phyloP scores from a whole-genome alignment of 768 basidiomycete genomes.

The Rossbeevera mucosa region DNA sequence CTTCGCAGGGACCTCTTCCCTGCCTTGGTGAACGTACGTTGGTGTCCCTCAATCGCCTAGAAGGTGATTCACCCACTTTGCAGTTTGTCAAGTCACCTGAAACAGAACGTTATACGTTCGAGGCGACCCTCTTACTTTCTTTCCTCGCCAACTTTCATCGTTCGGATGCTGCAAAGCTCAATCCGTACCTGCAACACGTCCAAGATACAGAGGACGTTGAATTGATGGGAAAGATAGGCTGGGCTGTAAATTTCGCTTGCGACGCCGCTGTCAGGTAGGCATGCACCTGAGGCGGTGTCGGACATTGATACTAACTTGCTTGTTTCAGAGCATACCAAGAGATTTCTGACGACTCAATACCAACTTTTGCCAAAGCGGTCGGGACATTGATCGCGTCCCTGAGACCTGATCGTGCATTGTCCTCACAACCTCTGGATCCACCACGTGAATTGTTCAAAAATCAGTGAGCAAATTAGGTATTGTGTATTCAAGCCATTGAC shows the following conservation, averaged over 20 bases:
- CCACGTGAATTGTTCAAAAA: slow-evolving; percentile 53
- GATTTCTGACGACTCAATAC: slow-evolving; percentile 48
- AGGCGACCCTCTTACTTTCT: slow-evolving; percentile 55
- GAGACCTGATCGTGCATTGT: slow-evolving; percentile 51
- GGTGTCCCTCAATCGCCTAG: neutral
- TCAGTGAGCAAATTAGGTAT: slow-evolving; percentile 37
- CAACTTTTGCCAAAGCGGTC: slow-evolving; percentile 47
- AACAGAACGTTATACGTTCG: slow-evolving; percentile 54
- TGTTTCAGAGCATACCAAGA: slow-evolving; percentile 50
- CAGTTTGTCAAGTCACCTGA: slow-evolving; percentile 55
- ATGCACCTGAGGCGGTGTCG: slow-evolving; percentile 6
- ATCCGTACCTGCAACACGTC: slow-evolving; percentile 58
- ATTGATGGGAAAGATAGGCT: slow-evolving; percentile 54
- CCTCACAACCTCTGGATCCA: slow-evolving; percentile 42
- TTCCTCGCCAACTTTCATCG: slow-evolving; percentile 69
- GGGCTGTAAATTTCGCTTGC: slow-evolving; percentile 53
- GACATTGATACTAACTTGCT: neutral
- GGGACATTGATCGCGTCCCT: slow-evolving; percentile 49
- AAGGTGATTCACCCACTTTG: neutral
- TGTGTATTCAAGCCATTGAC: neutral
- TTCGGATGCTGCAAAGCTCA: slow-evolving; percentile 64
- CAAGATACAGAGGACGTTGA: slow-evolving; percentile 43
- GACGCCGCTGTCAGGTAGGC: slow-evolving; percentile 48
- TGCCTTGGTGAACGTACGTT: slow-evolving; percentile 44
- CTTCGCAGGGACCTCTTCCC: slow-evolving; percentile 60